These are phyloP conservation scores for Leptomonas pyrrhocoris DNA, from an alignment of 208 protist species.

Conservation along the genomic window DNA sequence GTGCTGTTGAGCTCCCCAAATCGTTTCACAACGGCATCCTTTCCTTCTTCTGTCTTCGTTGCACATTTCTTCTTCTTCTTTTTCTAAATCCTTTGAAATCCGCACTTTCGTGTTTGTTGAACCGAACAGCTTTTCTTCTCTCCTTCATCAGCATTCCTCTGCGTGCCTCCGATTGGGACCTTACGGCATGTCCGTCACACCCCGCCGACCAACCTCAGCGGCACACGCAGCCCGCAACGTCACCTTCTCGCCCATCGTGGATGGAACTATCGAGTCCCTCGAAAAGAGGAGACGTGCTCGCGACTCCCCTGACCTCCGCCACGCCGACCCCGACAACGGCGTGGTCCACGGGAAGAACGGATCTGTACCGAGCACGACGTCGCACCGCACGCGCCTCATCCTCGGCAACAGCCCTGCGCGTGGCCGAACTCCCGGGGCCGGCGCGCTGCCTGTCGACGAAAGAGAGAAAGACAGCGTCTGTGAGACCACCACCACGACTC, in stretches of 20 bases:
- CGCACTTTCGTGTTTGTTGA: too few relatives aligned
- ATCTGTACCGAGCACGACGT: neutral
- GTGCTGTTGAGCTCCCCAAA: too few relatives aligned
- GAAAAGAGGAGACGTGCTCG: neutral
- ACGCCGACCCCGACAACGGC: neutral
- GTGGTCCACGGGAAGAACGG: neutral
- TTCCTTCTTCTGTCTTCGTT: too few relatives aligned
- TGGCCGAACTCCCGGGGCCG: neutral
- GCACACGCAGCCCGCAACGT: neutral
- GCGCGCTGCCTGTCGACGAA: neutral
- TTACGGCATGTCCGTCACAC: slow-evolving; percentile 8
- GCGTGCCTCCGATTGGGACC: too few relatives aligned
- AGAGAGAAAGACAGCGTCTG: neutral
- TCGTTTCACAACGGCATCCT: too few relatives aligned
- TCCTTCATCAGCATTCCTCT: neutral
- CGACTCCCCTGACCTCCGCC: neutral
- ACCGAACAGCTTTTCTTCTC: neutral
- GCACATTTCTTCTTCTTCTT: too few relatives aligned
- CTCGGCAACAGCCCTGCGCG: neutral
- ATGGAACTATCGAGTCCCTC: neutral
- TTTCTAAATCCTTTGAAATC: too few relatives aligned
- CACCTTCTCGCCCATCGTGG: neutral
- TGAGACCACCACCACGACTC: neutral
- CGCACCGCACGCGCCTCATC: slow-evolving; percentile 7
- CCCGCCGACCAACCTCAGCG: neutral